Evolutionary conservation across 805 yeast genomes (phyloP), one percentile per base, ranked within the genome.

Genomic region (Metschnikowia chrysomelidarum): DNA sequence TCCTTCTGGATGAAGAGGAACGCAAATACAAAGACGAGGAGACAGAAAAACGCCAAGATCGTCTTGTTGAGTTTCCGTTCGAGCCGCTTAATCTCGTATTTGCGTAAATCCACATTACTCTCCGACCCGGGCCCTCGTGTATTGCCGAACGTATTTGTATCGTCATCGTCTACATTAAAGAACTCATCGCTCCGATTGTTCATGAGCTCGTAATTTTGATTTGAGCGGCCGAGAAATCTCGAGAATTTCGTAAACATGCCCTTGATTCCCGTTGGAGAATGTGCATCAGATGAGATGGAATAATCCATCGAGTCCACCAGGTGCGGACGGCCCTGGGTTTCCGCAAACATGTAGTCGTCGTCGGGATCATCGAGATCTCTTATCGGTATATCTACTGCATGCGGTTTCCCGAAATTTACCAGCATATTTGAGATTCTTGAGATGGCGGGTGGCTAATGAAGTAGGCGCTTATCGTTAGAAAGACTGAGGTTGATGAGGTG

Each of bases 351-450:
- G 13, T 56, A 38, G 36, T 63, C 67, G 35, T 66, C 73, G 11
- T 57, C 70, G 4, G 49, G 48, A 16, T 63, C 70, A 46, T 78
- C 82, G 36, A 78, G 56, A 47, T 78, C 69, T 0, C 79, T 73
- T 4, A 78, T 63, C 0, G 83, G 84, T 3, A 74, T 51, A 42
- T 78, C 85, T 5, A 68, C 73, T 1, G 52, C 57, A 44, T 71
- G 74, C 1, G 53, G 53, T 13, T 29, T 36, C 17, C 19, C 19
- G 27, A 21, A 26, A 14, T 23, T 31, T 6, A 28, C 27, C 34
- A 31, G 35, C 40, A 36, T 36, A 8, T 16, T 19, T 7, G 11
- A 16, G n/a, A n/a, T n/a, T n/a, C n/a, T n/a, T n/a, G n/a, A n/a
- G n/a, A n/a, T n/a, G n/a, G n/a, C n/a, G n/a, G n/a, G n/a, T n/a